Evolutionary conservation across 495 filamentous ascomycete genomes (phyloP).

Genomic region (Entonaema liquescens): DNA sequence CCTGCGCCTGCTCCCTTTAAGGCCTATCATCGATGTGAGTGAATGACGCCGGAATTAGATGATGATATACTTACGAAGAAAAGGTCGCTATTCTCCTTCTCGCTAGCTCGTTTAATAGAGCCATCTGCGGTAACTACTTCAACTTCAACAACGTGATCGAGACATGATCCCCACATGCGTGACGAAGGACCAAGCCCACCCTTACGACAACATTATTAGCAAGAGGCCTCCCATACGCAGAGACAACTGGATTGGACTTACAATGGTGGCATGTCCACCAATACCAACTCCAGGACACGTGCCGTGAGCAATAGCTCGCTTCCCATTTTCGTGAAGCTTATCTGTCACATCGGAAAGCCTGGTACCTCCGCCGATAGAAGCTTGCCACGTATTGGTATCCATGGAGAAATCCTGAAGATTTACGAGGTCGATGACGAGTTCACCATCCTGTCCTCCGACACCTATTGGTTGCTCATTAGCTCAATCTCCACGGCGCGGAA

Average conservation of each 20-base stretch:
- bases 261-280: conserved; percentile 74
- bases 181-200: conserved; percentile 63
- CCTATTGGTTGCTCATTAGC: conserved; percentile 53
- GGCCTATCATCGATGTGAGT: conserved; percentile 50
- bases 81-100: conserved; percentile 62
- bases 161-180: conserved; percentile 63
- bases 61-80: conserved; percentile 56
- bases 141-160: conserved; percentile 63
- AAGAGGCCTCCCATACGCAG: neutral
- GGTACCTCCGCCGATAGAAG: conserved; percentile 72
- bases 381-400: conserved; percentile 64
- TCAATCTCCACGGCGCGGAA: neutral
- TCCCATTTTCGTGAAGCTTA: conserved; percentile 66
- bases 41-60: conserved; percentile 1
- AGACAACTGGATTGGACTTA: conserved; percentile 26
- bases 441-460: conserved; percentile 63
- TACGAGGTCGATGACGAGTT: conserved; percentile 65
- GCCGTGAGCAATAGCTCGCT: conserved; percentile 73
- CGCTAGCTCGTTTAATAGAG: conserved; percentile 61
- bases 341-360: conserved; percentile 67
- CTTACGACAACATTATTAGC: conserved; percentile 39
- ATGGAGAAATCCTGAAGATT: conserved; percentile 62
- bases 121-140: conserved; percentile 71
- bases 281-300: conserved; percentile 71
- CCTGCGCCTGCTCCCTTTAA: conserved; percentile 67